Evolutionary conservation across 140 eudicot species (phyloP).

Genomic region (Anethum foeniculum): DNA sequence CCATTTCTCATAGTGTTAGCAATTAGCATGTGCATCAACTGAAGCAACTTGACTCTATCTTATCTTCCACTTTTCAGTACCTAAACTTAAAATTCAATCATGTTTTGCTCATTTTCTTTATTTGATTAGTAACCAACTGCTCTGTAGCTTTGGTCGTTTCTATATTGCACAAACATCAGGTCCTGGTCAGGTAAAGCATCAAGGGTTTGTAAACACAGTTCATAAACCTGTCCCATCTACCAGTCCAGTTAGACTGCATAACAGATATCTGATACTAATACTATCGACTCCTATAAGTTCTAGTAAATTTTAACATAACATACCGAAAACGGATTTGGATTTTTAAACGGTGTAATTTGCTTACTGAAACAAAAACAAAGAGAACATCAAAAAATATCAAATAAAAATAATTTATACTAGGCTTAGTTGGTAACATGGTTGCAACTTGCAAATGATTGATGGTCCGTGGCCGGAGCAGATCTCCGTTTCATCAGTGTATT

Average conservation of each 20-base stretch:
- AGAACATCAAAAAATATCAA: not conserved
- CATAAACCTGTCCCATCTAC: not conserved
- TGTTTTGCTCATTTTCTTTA: too few relatives aligned
- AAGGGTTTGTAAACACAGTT: too few relatives aligned
- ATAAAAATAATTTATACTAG: not conserved
- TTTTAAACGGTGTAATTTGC: not conserved
- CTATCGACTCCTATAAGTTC: not conserved
- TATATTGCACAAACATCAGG: too few relatives aligned
- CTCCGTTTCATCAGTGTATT: not conserved
- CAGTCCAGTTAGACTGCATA: not conserved
- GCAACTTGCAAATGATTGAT: too few relatives aligned
- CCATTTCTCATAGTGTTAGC: not conserved
- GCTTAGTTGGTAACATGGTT: not conserved
- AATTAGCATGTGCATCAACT: not conserved
- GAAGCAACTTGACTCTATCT: not conserved
- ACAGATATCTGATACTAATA: not conserved
- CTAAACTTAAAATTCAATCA: too few relatives aligned
- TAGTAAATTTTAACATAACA: not conserved
- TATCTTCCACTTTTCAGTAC: not conserved
- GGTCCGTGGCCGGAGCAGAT: not conserved
- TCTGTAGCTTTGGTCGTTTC: too few relatives aligned
- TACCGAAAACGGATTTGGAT: not conserved
- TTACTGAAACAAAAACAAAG: not conserved
- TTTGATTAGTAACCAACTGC: too few relatives aligned
- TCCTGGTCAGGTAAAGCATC: too few relatives aligned